Base-by-base conservation (phyloP, 768 basidiomycete species). In the Fistulinella prunicolor region DNA sequence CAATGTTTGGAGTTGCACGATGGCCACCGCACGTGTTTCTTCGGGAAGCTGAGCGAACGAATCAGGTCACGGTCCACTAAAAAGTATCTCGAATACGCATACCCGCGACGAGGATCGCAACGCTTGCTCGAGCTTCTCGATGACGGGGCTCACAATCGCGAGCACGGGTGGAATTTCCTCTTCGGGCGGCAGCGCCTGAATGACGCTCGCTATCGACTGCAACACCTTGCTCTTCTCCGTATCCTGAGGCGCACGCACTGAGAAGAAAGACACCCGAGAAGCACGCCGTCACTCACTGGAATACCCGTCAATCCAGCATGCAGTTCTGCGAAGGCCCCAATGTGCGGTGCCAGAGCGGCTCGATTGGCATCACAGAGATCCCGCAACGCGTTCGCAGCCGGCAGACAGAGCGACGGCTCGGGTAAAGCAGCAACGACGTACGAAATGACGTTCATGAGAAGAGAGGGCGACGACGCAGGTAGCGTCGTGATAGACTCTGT, bases 361-460 rank as follows among this genome's bases (percentile, higher is more conserved):
- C 94, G 74, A 62, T 96, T 96, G 32, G 89, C 82, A 66, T 96
- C 94, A 59, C 94, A 96, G 3, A 96, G 67, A 46, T 91, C 86
- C 34, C 89, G 82, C 22, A 97, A 74, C 0, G 91, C 82, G 41
- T 85, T 84, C 0, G 93, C 92, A 1, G 92, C 91, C 8, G 82
- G 76, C 0, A 82, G 76, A 60, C 79, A 88, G 24, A 85, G 73
- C 24, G 68, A 66, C 6, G 77, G 78, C 51, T 89, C 89, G 0
- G 80, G 71, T 21, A 94, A 69, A 3, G 86, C 86, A 14, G 82
- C 71, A 0, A 85, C 83, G 23, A 91, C 82, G 59, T 85, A 89
- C 9, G 73, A 74, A 22, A 91, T 74, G 0, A 79, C 81, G 32
- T 74, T 78, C 69, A 89, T 78, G 1, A 91, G 73, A 9, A 85